Base-by-base conservation (phyloP, 805 yeast species). In the Candida vartiovaarae region DNA sequence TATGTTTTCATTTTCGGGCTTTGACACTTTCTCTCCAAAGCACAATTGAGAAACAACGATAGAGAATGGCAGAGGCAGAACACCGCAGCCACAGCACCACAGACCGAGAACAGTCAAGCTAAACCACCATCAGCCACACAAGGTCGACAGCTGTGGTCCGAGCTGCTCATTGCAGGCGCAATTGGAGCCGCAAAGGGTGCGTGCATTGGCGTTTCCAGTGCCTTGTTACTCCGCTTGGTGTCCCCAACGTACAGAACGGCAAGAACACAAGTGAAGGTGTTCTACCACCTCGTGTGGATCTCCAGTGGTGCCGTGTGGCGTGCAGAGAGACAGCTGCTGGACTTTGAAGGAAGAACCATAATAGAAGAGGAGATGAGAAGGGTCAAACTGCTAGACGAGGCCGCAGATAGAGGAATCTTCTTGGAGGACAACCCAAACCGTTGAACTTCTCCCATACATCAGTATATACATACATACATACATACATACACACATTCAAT, bases 181-280 rank as follows among this genome's bases (percentile, higher is more conserved):
- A 54, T 68, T 20, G 76, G 75, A 32, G 74, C 71, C 1, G 50
- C 61, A 1, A 69, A 68, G 47, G 76, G 75, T 26, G 67, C 66
- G 0, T 43, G 65, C 8, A 53, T 69, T 32, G 67, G 74, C 37
- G 31, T 65, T 7, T 50, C 67, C 0, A 49, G 66, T 2, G 69
- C 60, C 1, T 42, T 67, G 5, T 37, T 67, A 24, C 44, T 70
- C 5, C 53, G 65, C 33, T 47, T 66, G 34, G 58, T 63, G 20
- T 64, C 67, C 3, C 63, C 66, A 8, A 55, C 63, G 1, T 68
- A 63, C 45, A 57, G 66, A 41, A 57, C 52, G n/a, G 65, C 68
- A 5, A 62, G 75, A 49, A 55, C 55, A 3, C 75, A 64, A 27
- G 68, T 68, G 11, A 62, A 66, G 31, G 68, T 65, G 7, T 66